A percentile compares a stretch with the other conserved stretches of the same genome.
phyloP scores from a whole-genome alignment of 805 yeast species.

The Zygosaccharomyces siamensis region DNA sequence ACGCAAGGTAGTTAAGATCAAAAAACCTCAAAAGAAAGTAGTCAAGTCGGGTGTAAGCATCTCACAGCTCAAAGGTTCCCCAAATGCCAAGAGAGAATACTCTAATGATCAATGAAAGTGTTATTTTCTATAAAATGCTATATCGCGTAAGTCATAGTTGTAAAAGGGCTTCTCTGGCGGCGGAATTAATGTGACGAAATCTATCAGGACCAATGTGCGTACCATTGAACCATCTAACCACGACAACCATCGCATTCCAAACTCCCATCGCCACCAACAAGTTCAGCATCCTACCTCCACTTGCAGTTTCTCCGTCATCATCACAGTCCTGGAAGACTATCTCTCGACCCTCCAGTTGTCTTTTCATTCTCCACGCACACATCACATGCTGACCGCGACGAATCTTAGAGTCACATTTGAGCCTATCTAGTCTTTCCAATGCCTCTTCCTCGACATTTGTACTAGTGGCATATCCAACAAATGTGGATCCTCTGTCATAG shows the following conservation, averaged over 20 bases:
- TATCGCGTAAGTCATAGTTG: neutral
- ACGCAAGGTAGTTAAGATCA: conserved; percentile 4
- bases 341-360: conserved; percentile 37
- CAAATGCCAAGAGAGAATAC: conserved; percentile 9
- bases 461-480: conserved; percentile 66
- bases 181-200: conserved; percentile 86
- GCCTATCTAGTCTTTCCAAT: conserved; percentile 41
- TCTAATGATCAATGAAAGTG: conserved; percentile 33
- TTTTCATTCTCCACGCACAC: conserved; percentile 76
- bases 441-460: conserved; percentile 71
- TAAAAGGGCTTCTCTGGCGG: conserved; percentile 63
- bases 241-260: conserved; percentile 76
- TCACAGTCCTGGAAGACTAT: conserved; percentile 77
- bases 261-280: conserved; percentile 72
- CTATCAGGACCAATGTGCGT: conserved; percentile 87
- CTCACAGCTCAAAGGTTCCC: conserved; percentile 11
- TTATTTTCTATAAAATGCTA: neutral
- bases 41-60: conserved; percentile 10
- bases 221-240: conserved; percentile 93
- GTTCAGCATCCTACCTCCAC: conserved; percentile 84
- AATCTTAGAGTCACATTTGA: conserved; percentile 63
- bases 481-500: conserved; percentile 78
- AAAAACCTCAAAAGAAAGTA: conserved; percentile 2
- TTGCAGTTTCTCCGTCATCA: conserved; percentile 97
- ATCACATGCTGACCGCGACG: conserved; percentile 72